Evolutionary conservation across 768 basidiomycete genomes (phyloP), one percentile per base, ranked within the genome.

Genomic region (Suillus americanus): DNA sequence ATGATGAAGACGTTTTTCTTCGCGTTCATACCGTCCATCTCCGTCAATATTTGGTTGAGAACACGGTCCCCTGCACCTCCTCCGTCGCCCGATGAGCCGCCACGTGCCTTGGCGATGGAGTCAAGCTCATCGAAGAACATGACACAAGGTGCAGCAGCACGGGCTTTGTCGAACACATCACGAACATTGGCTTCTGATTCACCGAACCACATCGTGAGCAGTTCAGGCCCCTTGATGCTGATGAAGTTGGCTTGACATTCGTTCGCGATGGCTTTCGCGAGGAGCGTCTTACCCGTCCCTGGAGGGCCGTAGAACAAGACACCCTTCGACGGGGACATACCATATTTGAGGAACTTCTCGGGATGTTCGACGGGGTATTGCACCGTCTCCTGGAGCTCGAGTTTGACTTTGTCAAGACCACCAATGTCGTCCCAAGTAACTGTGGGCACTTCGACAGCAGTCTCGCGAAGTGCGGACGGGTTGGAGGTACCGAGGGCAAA

Each of bases 41-140:
- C 96, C 65, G 96, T 97, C 8, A 97, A 88, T 70, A 96, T 92
- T 74, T 96, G 94, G 79, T 99, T 98, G 64, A 99, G 85, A 18
- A 99, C 97, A 81, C 97, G 94, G 74, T 99, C 97, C 43, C 97
- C 91, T 14, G 97, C 97, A 67, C 97, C 97, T 68, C 97, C 97
- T 62, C 80, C 97, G 79, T 99, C 97, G 45, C 95, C 95, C 10
- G 83, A 79, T 3, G 86, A 84, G 25, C 85, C 83, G 66, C 97
- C 97, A 79, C 97, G 94, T 61, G 95, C 87, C 82, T 99, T 99
- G 54, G 97, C 97, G 72, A 99, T 99, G 18, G 97, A 97, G 78
- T 99, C 97, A 77, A 99, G 84, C 78, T 99, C 97, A 72, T 99
- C 97, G 80, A 99, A 99, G 92, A 99, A 99, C 95, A 99, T 97